Conservation (phyloP, 257 asterid genomes). For the Gentiana dahurica region DNA sequence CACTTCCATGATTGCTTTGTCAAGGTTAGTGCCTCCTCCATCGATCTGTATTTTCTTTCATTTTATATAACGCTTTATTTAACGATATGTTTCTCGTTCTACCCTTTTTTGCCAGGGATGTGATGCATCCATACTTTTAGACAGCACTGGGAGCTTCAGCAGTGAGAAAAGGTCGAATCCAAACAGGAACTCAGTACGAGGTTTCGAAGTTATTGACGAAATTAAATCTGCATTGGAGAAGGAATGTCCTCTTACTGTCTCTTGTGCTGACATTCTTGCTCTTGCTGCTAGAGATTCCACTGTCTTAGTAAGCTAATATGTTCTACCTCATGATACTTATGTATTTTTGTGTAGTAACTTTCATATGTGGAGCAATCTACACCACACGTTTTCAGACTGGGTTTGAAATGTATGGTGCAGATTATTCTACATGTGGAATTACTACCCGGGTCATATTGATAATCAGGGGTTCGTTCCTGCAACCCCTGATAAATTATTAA, state of each 20-base stretch:
- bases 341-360: too few species aligned
- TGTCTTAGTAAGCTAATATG: conserved; percentile 35
- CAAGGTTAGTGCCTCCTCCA: conserved; percentile 31
- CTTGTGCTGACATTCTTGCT: conserved; percentile 85
- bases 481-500: too few species aligned
- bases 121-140: conserved; percentile 83
- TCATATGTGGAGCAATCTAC: too few species aligned
- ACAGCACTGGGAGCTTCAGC: conserved; percentile 35
- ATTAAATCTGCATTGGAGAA: conserved; percentile 71
- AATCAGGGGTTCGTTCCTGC: too few species aligned
- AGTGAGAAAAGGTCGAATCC: conserved; percentile 69
- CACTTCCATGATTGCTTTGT: conserved; percentile 96
- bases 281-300: conserved; percentile 85
- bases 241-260: conserved; percentile 74
- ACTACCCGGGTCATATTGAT: too few species aligned
- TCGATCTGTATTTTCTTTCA: background rate
- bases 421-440: too few species aligned
- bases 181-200: conserved; percentile 74
- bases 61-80: background rate
- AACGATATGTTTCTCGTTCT: background rate
- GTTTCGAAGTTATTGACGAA: conserved; percentile 81
- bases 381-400: too few species aligned
- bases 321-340: background rate
- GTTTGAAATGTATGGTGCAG: too few species aligned
- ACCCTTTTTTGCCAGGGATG: conserved; percentile 51